phyloP scores from a whole-genome alignment of 208 protist species.

The Phytomonas francai region DNA sequence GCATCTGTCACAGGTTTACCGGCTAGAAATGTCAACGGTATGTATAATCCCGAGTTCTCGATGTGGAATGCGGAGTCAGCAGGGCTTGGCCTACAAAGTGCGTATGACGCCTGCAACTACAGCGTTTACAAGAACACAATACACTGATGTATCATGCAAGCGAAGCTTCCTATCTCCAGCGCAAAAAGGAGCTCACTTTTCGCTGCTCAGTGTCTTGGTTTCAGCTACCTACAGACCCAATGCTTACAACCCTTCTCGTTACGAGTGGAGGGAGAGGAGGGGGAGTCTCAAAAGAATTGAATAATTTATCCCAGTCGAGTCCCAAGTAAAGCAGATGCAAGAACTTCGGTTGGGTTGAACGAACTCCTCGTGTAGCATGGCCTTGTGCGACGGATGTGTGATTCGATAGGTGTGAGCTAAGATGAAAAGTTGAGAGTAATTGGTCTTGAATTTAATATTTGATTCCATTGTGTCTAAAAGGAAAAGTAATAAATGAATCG shows the following conservation, averaged over 20 bases:
- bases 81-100: not conserved
- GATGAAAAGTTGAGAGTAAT: not conserved
- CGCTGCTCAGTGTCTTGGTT: not conserved
- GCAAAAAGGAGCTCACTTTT: not conserved
- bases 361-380: not conserved
- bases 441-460: not conserved
- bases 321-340: not conserved
- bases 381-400: not conserved
- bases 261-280: no score
- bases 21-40: conserved; percentile 5
- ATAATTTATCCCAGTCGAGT: not conserved
- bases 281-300: not conserved
- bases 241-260: not conserved
- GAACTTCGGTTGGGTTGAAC: not conserved
- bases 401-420: not conserved
- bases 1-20: not conserved
- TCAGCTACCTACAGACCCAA: not conserved
- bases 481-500: not conserved
- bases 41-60: not conserved
- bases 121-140: not conserved
- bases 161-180: not conserved
- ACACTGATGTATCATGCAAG: not conserved
- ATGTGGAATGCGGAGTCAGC: not conserved
- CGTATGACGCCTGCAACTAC: not conserved
- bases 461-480: not conserved